Evolutionary conservation across 768 basidiomycete genomes (phyloP), one percentile per base, ranked within the genome.

Genomic region (Rubroboletus satanas): DNA sequence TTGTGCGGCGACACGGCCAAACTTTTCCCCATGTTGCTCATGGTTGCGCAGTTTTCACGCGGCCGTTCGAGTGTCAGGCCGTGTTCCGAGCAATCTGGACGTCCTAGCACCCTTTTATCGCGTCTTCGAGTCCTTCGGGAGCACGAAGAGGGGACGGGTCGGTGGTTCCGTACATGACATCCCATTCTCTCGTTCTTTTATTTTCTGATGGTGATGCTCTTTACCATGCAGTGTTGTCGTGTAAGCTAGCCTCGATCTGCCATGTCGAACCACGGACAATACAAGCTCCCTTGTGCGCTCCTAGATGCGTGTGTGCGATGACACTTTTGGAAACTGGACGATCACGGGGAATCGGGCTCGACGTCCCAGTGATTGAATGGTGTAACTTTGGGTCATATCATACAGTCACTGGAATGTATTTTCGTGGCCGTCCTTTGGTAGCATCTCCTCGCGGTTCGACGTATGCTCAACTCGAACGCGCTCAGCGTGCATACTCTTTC

Each of bases 21-120:
- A 62, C 70, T 67, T 73, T 87, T 87, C 85, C 89, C 88, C 82
- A 82, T 88, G 89, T 91, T 91, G 89, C 89, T 91, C 89, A 85
- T 88, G 77, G 78, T 81, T 75, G 84, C 78, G 70, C 75, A 71
- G 60, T 61, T 4, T 73, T 65, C 67, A 87, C 77, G 85, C 82
- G 79, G 85, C 77, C 71, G 87, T 90, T 90, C 69, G 89, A 91
- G 89, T 89, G 89, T 91, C 89, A 89, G 77, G 85, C 78, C 79
- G 87, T 87, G 89, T 77, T 76, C 75, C 79, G 88, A 90, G 61
- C 56, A 74, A 87, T 60, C 57, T 71, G 87, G 83, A 85, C 86
- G 79, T 90, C 89, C 90, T 62, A 91, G 88, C 49, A 90, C 89
- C 88, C 87, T 73, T 64, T 38, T 77, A 67, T 84, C 81, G 73